phyloP scores from a whole-genome alignment of 2,329 filamentous ascomycete species.

The Orbilia blumenaviensis region DNA sequence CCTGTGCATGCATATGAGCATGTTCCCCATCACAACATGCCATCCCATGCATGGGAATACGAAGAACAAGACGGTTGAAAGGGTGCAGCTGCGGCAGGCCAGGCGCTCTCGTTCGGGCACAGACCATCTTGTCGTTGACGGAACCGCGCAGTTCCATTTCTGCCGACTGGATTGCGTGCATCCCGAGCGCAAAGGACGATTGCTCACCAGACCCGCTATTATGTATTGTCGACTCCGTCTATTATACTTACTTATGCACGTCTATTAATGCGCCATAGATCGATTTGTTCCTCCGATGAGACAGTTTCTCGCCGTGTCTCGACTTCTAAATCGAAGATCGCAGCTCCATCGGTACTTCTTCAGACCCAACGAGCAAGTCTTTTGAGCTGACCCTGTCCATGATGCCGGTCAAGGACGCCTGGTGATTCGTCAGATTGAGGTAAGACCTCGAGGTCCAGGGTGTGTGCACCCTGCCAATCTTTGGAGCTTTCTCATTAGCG shows the following conservation, averaged over 20 bases:
- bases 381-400: constrained; percentile 41
- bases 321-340: constrained; percentile 20
- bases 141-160: constrained; percentile 20
- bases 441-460: constrained; percentile 29
- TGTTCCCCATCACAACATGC: constrained; percentile 18
- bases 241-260: not conserved
- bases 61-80: constrained; percentile 10
- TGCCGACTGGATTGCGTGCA: constrained; percentile 15
- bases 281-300: not conserved
- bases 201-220: not conserved
- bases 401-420: constrained; percentile 32
- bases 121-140: constrained; percentile 10
- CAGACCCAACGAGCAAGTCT: constrained; percentile 22
- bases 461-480: constrained; percentile 40
- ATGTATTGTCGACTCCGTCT: not conserved
- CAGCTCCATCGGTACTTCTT: constrained; percentile 27
- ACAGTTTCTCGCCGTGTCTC: constrained; percentile 6
- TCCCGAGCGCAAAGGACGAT: constrained; percentile 14
- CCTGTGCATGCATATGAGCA: constrained; percentile 2
- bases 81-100: constrained; percentile 14
- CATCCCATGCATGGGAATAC: constrained; percentile 23
- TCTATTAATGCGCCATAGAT: not conserved
- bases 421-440: constrained; percentile 51
- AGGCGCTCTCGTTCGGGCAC: constrained; percentile 18
- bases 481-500: constrained; percentile 41